phyloP scores from a whole-genome alignment of 371 early-diverging fungal genomes.

The Syncephalastrum contaminatum region DNA sequence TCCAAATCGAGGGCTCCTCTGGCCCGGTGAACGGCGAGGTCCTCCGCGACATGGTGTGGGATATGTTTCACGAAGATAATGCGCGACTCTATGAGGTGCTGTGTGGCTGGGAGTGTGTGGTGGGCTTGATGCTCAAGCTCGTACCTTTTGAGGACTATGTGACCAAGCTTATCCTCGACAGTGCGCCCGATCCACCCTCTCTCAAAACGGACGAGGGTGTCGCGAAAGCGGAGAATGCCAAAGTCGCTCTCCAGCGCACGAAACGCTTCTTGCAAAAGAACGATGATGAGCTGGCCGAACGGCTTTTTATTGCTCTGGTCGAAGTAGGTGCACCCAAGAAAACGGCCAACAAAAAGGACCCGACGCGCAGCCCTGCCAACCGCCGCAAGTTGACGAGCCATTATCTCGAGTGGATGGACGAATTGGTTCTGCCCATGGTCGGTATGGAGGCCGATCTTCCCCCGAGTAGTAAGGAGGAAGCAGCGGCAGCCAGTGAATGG shows the following conservation, averaged over 20 bases:
- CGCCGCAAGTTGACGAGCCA: conserved; percentile 35
- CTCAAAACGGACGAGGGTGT: conserved; percentile 28
- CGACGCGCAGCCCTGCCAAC: conserved; percentile 28
- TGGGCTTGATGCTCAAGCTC: conserved; percentile 32
- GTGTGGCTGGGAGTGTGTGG: conserved; percentile 33
- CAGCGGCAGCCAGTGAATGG: conserved; percentile 8
- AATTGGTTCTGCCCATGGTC: conserved; percentile 35
- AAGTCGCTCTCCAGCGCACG: conserved; percentile 21
- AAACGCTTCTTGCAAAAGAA: conserved; percentile 27
- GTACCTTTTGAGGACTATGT: conserved; percentile 40
- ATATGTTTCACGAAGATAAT: conserved; percentile 27
- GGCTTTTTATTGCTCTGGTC: conserved; percentile 20
- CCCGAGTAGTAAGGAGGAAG: conserved; percentile 17
- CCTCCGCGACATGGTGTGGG: conserved; percentile 23
- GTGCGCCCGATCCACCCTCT: conserved; percentile 21
- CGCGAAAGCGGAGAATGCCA: conserved; percentile 19
- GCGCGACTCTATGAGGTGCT: conserved; percentile 28
- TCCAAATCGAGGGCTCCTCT: conserved; percentile 27
- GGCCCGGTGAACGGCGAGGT: conserved; percentile 28
- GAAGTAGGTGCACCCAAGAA: conserved; percentile 21
- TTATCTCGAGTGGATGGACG: conserved; percentile 49
- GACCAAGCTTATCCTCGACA: conserved; percentile 37
- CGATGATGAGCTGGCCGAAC: conserved; percentile 28
- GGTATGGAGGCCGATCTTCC: conserved; percentile 18
- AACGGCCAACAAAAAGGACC: conserved; percentile 23